Conservation (phyloP, 306 rosid species). For the Cicer bijugum region DNA sequence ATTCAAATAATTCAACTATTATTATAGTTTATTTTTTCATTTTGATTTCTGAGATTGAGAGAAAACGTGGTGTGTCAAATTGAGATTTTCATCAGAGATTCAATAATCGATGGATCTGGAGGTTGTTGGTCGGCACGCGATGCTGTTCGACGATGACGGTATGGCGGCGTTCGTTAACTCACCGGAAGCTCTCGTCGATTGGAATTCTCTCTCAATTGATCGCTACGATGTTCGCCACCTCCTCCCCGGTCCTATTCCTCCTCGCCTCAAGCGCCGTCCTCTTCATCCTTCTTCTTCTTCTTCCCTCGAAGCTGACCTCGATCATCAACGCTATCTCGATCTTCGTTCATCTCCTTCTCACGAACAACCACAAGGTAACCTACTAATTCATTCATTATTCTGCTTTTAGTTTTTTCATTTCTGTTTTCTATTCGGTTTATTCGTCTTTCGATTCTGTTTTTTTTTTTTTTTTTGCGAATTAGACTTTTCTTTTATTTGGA, state of each 20-base stretch:
- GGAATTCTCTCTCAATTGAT: slow-evolving; percentile 86
- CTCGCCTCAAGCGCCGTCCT: slow-evolving; percentile 66
- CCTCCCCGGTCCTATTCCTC: slow-evolving; percentile 67
- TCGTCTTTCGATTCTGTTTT: neutral
- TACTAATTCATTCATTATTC: neutral
- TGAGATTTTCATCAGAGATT: neutral
- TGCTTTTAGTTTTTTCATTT: neutral
- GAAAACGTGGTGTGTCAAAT: neutral
- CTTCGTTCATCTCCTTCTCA: slow-evolving; percentile 56
- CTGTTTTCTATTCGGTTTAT: neutral
- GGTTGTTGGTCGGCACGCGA: slow-evolving; percentile 78
- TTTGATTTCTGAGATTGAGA: too few species aligned
- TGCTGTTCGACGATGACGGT: slow-evolving; percentile 82
- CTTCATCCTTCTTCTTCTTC: slow-evolving; percentile 44
- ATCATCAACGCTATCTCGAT: slow-evolving; percentile 75
- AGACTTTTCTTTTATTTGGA: neutral
- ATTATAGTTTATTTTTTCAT: too few species aligned
- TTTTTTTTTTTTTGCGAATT: neutral
- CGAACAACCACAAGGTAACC: slow-evolving; percentile 62
- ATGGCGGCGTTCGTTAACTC: slow-evolving; percentile 79
- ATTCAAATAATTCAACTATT: neutral
- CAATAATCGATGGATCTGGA: slow-evolving; percentile 63
- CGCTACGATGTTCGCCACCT: slow-evolving; percentile 95
- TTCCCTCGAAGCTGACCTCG: slow-evolving; percentile 59
- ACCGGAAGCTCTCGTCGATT: slow-evolving; percentile 74